phyloP scores from a whole-genome alignment of 179 eudicot genomes.

The Heliamphora pulchella region DNA sequence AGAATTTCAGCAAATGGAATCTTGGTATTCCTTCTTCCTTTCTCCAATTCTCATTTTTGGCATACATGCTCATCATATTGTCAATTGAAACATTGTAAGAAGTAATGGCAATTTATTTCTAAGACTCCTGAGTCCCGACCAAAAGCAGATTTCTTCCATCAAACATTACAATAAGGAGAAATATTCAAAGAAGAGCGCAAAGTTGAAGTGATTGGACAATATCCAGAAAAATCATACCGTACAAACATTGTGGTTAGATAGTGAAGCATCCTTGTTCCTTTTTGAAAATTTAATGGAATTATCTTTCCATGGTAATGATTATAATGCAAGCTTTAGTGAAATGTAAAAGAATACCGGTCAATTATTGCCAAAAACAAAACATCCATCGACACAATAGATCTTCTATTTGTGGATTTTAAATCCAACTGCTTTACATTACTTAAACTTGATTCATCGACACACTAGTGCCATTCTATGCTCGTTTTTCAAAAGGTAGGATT shows the following conservation, averaged over 20 bases:
- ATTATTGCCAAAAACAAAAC: no score
- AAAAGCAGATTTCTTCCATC: background rate
- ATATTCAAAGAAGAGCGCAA: background rate
- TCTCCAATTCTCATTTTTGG: background rate
- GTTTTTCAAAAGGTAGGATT: background rate
- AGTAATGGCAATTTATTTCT: background rate
- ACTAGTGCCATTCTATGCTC: background rate
- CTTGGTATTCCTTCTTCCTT: constrained; percentile 45
- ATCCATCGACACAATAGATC: background rate
- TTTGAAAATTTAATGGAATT: background rate
- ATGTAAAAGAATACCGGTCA: background rate
- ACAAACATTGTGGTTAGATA: background rate
- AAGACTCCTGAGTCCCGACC: background rate
- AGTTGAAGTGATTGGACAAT: constrained; percentile 1
- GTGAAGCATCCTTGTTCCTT: background rate
- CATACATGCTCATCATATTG: background rate
- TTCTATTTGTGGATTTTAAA: background rate
- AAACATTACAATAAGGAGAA: background rate
- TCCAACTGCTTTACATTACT: background rate
- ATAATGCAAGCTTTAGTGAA: background rate
- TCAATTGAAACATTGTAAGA: background rate
- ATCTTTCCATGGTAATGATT: background rate
- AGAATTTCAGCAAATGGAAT: constrained; percentile 78
- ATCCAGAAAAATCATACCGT: background rate
- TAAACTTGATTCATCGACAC: no score